Evolutionary conservation across 768 basidiomycete genomes (phyloP).

Genomic region (Collybia sordida): DNA sequence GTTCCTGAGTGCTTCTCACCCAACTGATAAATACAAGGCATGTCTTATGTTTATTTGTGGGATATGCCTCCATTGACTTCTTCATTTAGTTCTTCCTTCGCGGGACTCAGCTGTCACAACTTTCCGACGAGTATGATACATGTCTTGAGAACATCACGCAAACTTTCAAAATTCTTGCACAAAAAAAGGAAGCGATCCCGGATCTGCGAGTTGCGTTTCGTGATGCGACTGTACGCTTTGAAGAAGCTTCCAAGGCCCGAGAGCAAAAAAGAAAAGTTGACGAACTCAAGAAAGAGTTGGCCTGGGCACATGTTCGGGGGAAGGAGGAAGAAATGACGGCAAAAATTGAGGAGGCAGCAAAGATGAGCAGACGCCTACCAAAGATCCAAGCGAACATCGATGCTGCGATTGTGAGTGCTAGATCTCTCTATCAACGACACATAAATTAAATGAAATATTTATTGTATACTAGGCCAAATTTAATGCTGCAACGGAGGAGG

Average conservation of each 20-base stretch:
- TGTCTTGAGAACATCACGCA: conserved; percentile 72
- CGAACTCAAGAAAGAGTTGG: conserved; percentile 75
- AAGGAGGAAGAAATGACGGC: conserved; percentile 61
- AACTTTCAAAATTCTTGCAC: conserved; percentile 61
- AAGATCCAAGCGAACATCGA: conserved; percentile 35
- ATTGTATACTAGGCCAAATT: conserved; percentile 25
- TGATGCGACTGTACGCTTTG: conserved; percentile 57
- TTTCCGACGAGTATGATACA: conserved; percentile 82
- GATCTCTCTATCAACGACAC: not conserved
- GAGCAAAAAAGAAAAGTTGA: conserved; percentile 68
- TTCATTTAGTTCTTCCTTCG: conserved; percentile 81
- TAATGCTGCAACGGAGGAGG: conserved; percentile 26
- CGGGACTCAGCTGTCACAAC: conserved; percentile 88
- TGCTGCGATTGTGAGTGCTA: conserved; percentile 31
- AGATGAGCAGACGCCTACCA: conserved; percentile 30
- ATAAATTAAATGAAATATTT: not conserved
- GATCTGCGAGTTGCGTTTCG: conserved; percentile 63
- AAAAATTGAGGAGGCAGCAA: conserved; percentile 36
- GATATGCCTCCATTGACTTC: conserved; percentile 2
- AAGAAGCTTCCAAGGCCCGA: conserved; percentile 73
- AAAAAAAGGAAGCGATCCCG: conserved; percentile 77
- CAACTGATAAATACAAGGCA: conserved; percentile 88
- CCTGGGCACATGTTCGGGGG: conserved; percentile 80
- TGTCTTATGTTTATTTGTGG: conserved; percentile 9
- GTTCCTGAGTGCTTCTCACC: conserved; percentile 82